Percentiles rank a stretch among this genome's conserved stretches.
Evolutionary conservation across 345 rosid species (phyloP).

Genomic region (Eucalyptus camaldulensis): DNA sequence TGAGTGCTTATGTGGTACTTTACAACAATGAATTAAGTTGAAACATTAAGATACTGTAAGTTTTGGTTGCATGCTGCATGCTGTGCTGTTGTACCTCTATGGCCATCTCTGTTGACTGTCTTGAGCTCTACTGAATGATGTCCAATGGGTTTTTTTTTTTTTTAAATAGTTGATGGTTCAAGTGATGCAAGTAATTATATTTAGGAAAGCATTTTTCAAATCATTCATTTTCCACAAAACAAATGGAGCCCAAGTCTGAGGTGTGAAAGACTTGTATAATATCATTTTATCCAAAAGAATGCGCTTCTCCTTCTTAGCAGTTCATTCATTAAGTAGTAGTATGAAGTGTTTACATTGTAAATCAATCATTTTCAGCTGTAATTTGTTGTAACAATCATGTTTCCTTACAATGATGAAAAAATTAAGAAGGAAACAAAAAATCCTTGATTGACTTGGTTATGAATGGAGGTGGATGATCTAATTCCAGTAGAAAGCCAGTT

Average conservation of each 20-base stretch:
- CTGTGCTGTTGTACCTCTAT: neutral
- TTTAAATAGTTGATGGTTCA: neutral
- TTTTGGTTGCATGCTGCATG: neutral
- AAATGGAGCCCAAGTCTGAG: neutral
- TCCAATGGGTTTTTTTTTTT: too few relatives aligned
- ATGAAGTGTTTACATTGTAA: neutral
- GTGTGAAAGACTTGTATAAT: neutral
- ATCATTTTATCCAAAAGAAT: neutral
- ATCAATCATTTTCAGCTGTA: neutral
- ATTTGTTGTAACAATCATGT: neutral
- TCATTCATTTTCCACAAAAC: neutral
- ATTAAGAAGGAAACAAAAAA: neutral
- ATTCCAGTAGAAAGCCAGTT: neutral
- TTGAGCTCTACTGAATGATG: neutral
- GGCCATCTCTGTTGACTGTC: neutral
- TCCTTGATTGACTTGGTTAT: neutral
- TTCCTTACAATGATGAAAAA: neutral
- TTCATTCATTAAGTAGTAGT: neutral
- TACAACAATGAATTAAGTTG: neutral
- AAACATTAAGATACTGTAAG: neutral
- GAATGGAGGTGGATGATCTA: neutral
- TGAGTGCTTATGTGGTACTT: neutral
- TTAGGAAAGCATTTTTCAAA: neutral
- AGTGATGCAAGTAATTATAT: neutral
- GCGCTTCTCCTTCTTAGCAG: neutral